Evolutionary conservation across 164 flowering plant species (phyloP).

Genomic region (Nymphaea colorata): DNA sequence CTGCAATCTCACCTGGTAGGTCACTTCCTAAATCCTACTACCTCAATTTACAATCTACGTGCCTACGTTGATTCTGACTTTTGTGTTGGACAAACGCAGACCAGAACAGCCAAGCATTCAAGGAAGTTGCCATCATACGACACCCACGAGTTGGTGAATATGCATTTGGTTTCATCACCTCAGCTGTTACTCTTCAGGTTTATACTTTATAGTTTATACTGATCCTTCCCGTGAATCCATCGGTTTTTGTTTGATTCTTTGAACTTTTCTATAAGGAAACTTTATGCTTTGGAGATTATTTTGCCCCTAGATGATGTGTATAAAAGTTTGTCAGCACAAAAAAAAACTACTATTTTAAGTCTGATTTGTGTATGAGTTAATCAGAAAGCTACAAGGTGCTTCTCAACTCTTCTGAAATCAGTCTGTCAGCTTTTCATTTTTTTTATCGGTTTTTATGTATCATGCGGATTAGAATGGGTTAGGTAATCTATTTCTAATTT

Average conservation of each 20-base stretch:
- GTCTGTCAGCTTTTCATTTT: too few relatives aligned
- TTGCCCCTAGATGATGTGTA: too few relatives aligned
- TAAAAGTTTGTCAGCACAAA: too few relatives aligned
- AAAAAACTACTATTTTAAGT: too few relatives aligned
- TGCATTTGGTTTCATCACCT: conserved; percentile 90
- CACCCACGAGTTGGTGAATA: conserved; percentile 95
- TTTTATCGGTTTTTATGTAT: too few relatives aligned
- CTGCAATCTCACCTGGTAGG: conserved; percentile 73
- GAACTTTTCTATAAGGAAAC: too few relatives aligned
- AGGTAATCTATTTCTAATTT: neutral
- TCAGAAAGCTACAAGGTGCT: too few relatives aligned
- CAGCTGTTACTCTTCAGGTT: conserved; percentile 64
- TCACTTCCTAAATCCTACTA: neutral
- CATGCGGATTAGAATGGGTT: neutral
- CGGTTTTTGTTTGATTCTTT: too few relatives aligned
- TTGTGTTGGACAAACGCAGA: conserved; percentile 27
- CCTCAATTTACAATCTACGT: neutral
- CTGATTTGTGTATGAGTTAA: too few relatives aligned
- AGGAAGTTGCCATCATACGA: conserved; percentile 88
- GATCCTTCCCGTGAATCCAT: neutral
- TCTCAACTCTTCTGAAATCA: too few relatives aligned
- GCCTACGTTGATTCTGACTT: neutral
- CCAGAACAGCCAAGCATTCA: conserved; percentile 80
- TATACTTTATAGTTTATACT: conserved; percentile 20
- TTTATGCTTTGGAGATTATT: too few relatives aligned